Evolutionary conservation across 1,284 basidiomycete genomes (phyloP).

Genomic region (Pisolithus thermaeus): DNA sequence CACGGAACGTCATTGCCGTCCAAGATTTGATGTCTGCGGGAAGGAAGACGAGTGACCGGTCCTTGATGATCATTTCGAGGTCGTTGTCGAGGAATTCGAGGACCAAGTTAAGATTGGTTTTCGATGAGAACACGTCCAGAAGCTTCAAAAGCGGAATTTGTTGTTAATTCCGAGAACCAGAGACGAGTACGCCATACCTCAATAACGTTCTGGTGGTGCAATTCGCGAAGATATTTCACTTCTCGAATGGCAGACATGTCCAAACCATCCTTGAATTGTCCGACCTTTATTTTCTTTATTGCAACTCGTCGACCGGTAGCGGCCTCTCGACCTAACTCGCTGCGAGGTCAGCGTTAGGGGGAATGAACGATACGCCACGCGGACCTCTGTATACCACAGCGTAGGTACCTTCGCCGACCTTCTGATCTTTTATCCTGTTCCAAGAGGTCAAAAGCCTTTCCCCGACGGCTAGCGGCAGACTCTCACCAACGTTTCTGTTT

Average conservation of each 20-base stretch:
- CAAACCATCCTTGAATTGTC: conserved; percentile 95
- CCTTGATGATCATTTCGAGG: conserved; percentile 95
- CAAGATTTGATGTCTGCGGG: conserved; percentile 97
- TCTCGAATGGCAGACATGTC: conserved; percentile 99
- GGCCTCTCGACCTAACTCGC: conserved; percentile 54
- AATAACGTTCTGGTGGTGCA: conserved; percentile 94
- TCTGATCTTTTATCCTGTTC: conserved; percentile 75
- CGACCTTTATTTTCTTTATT: conserved; percentile 98
- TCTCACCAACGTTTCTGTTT: conserved; percentile 62
- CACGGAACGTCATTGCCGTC: conserved; percentile 97
- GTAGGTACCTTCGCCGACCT: conserved; percentile 95
- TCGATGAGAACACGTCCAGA: conserved; percentile 95
- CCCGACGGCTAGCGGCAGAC: neutral
- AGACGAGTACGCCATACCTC: conserved; percentile 45
- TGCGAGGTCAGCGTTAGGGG: neutral
- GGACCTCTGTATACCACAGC: conserved; percentile 93
- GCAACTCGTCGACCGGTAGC: conserved; percentile 77
- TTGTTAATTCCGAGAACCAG: neutral
- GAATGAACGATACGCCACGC: neutral
- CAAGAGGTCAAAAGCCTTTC: conserved; percentile 7
- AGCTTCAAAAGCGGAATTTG: conserved; percentile 50
- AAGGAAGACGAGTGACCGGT: conserved; percentile 85
- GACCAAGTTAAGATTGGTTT: conserved; percentile 95
- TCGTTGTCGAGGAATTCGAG: conserved; percentile 98
- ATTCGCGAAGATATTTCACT: conserved; percentile 93